Evolutionary conservation across 176 grass and related monocot genomes (phyloP), one percentile per base, ranked within the genome.

Genomic region (Bothriochloa decipiens): DNA sequence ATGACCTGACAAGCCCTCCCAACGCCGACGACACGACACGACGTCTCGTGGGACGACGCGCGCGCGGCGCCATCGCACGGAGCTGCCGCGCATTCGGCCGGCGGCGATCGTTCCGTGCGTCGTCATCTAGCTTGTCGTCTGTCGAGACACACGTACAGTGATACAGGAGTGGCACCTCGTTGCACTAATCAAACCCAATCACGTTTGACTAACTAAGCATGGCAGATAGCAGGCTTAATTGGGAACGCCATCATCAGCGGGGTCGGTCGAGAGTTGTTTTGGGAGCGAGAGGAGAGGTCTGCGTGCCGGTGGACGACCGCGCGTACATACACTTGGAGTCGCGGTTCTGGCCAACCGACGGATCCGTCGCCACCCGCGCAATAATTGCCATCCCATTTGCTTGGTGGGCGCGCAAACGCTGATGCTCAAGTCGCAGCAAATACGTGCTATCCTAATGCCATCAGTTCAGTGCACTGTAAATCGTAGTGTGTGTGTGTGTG

Each of bases 1-100:
- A 91, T 87, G 81, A 91, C 70, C 69, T 87, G 85, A 84, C 65
- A 81, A 84, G 70, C 60, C 74, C 43, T 80, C 76, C 63, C 76
- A 71, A 76, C 63, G 70, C 35, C 66, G 89, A 84, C 66, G 89
- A 84, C 89, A 57, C 53, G 76, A 84, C 84, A 65, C 52, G 76
- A 83, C 84, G 68, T 79, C 88, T 50, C 17, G 58, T 62, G 66
- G 26, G 45, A 74, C 12, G 33, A 32, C 29, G 29, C 29, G 29
- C 29, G 29, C 29, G 29, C 29, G 29, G 29, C 29, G 7, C 55
- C 6, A 58, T 23, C 55, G 8, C 8, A 60, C 57, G 55, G 55
- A 58, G 55, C 20, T 18, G 49, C 49, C 49, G 47, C 49, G 47
- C 55, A 23, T n/a, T 9, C 55, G 0, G 22, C 22, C 57, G 57